Percentiles rank a stretch among this genome's conserved stretches.
These are phyloP conservation scores for Komagataella pastoris DNA, from an alignment of 805 yeast genomes.

Conservation along the genomic window DNA sequence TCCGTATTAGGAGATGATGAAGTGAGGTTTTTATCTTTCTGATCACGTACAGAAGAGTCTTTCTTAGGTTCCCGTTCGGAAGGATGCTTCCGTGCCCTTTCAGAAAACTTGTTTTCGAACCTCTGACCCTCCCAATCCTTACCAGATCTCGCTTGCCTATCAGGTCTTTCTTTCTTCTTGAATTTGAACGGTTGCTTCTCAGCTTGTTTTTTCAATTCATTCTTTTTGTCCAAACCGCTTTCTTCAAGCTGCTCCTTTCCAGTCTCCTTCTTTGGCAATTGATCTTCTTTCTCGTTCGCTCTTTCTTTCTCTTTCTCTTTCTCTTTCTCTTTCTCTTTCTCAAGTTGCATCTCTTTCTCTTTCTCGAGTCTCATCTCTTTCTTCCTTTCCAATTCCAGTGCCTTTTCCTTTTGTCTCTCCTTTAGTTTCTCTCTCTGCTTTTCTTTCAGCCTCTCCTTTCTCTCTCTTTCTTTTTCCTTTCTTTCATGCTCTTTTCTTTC, in stretches of 20 bases:
- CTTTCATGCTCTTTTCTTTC: slow-evolving; percentile 15
- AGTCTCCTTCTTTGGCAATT: not conserved
- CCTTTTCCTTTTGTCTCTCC: slow-evolving; percentile 7
- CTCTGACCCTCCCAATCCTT: not conserved
- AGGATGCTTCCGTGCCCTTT: not conserved
- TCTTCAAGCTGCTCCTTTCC: not conserved
- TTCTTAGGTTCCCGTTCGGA: not conserved
- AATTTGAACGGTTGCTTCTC: not conserved
- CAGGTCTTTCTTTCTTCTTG: not conserved
- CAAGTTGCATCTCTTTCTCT: not conserved
- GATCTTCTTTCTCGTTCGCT: not conserved
- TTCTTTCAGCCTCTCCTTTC: slow-evolving; percentile 8
- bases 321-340: slow-evolving; percentile 9
- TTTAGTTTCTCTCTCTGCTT: slow-evolving; percentile 6
- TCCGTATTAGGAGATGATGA: not conserved
- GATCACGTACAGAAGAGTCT: not conserved
- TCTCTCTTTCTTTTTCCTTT: slow-evolving; percentile 10
- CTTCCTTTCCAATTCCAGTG: slow-evolving; percentile 9
- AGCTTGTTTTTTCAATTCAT: not conserved
- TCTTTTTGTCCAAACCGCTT: not conserved
- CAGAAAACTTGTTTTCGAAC: not conserved
- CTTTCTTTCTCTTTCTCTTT: slow-evolving; percentile 4
- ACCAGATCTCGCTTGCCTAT: not conserved
- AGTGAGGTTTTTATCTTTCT: not conserved
- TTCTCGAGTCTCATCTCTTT: slow-evolving; percentile 5